These are phyloP conservation scores for Colletotrichum liriopes DNA, from an alignment of 2,329 filamentous ascomycete species.

Conservation along the genomic window DNA sequence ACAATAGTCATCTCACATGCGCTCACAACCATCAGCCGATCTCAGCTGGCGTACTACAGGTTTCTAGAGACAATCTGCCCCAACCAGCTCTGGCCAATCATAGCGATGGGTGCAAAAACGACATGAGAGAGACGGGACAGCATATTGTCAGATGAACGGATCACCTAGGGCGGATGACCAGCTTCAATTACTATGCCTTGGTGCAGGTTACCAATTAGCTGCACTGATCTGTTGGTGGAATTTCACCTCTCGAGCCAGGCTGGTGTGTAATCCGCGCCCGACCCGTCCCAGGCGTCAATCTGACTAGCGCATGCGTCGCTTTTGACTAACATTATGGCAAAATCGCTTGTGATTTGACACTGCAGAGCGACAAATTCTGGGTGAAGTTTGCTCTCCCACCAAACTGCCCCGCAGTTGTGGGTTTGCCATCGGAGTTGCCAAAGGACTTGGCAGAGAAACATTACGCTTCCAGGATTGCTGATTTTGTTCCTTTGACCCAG, in stretches of 20 bases:
- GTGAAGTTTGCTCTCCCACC: slow-evolving; percentile 26
- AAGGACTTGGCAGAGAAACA: not conserved
- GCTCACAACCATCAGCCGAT: no score
- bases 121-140: slow-evolving; percentile 52
- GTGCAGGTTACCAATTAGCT: slow-evolving; percentile 57
- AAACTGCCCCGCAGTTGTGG: slow-evolving; percentile 28
- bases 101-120: no score
- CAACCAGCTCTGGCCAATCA: no score
- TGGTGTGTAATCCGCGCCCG: slow-evolving; percentile 44
- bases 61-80: no score
- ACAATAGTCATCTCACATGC: no score
- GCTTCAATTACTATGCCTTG: slow-evolving; percentile 61
- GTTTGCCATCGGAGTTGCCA: slow-evolving; percentile 29
- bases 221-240: slow-evolving; percentile 48
- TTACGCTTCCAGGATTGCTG: not conserved
- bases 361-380: no score
- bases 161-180: slow-evolving; percentile 59
- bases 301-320: slow-evolving; percentile 32
- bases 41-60: no score
- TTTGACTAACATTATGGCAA: slow-evolving; percentile 37
- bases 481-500: slow-evolving; percentile 23
- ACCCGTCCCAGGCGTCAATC: slow-evolving; percentile 35
- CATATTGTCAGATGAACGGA: slow-evolving; percentile 54
- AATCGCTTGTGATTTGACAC: slow-evolving; percentile 23
- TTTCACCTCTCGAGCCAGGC: slow-evolving; percentile 45